Conservation (phyloP, 306 rosid genomes). For the Rosa lucieae region DNA sequence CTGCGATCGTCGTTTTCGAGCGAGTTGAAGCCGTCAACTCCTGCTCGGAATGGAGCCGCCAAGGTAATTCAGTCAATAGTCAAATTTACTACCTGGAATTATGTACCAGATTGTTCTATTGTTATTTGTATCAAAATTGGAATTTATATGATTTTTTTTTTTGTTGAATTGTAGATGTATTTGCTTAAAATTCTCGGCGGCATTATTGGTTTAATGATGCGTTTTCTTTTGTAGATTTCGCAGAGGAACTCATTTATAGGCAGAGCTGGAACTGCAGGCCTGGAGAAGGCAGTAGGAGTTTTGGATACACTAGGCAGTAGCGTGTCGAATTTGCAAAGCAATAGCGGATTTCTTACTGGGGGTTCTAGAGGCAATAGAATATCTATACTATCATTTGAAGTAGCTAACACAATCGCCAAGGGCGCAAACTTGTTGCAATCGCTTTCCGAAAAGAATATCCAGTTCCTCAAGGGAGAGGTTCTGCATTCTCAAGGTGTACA, state of each 20-base stretch:
- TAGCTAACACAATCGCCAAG: slow-evolving; percentile 86
- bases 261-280: slow-evolving; percentile 50
- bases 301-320: slow-evolving; percentile 76
- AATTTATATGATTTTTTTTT: not conserved
- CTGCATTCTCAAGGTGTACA: slow-evolving; percentile 66
- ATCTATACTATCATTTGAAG: slow-evolving; percentile 90
- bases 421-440: slow-evolving; percentile 67
- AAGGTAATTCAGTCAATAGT: slow-evolving; percentile 36
- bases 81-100: not conserved
- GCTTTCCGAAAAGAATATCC: slow-evolving; percentile 70
- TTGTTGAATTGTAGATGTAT: not conserved
- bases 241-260: slow-evolving; percentile 59
- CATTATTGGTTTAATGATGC: slow-evolving; percentile 13
- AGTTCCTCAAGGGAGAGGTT: slow-evolving; percentile 63
- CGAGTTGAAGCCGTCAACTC: slow-evolving; percentile 39
- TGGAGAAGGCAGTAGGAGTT: slow-evolving; percentile 73
- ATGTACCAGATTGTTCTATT: not conserved
- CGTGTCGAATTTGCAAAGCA: slow-evolving; percentile 56
- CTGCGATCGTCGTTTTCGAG: slow-evolving; percentile 33
- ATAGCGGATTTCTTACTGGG: slow-evolving; percentile 47
- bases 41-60: slow-evolving; percentile 27
- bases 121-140: not conserved
- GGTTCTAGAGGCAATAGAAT: slow-evolving; percentile 59
- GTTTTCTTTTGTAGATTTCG: slow-evolving; percentile 38
- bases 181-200: not conserved